Conservation (phyloP, 306 rosid genomes). For the Cotoneaster glaucophyllus region DNA sequence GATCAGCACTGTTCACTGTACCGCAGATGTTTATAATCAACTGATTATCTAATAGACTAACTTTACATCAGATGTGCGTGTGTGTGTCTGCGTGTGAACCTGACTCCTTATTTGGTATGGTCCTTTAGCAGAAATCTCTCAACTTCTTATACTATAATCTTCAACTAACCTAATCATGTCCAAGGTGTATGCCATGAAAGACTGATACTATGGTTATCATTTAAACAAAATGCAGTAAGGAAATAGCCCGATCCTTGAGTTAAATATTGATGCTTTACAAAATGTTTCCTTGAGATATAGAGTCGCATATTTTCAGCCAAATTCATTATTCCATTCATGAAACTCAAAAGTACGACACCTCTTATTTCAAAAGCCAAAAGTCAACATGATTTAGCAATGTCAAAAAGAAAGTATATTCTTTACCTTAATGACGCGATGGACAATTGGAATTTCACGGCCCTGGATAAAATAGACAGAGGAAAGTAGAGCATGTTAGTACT, state of each 20-base stretch:
- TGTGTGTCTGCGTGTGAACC: neutral
- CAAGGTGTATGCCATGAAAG: neutral
- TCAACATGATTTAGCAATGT: neutral
- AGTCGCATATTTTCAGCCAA: neutral
- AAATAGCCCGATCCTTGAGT: neutral
- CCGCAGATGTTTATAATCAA: neutral
- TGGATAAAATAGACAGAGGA: constrained; percentile 14
- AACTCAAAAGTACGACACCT: neutral
- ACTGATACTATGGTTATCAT: neutral
- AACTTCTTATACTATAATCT: neutral
- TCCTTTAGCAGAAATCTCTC: neutral
- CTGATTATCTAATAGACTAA: neutral
- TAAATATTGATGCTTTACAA: neutral
- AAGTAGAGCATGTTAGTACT: neutral
- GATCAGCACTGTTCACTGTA: neutral
- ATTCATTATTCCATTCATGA: neutral
- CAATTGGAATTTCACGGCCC: constrained; percentile 98
- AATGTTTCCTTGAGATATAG: neutral
- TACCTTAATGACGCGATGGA: constrained; percentile 93
- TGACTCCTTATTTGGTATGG: neutral
- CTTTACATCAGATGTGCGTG: neutral
- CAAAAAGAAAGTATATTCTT: neutral
- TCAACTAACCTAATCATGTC: neutral
- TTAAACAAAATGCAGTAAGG: neutral
- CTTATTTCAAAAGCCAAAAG: neutral